These are phyloP conservation scores for Blastobotrys chiropterorum DNA, from an alignment of 805 yeast species.

Conservation along the genomic window DNA sequence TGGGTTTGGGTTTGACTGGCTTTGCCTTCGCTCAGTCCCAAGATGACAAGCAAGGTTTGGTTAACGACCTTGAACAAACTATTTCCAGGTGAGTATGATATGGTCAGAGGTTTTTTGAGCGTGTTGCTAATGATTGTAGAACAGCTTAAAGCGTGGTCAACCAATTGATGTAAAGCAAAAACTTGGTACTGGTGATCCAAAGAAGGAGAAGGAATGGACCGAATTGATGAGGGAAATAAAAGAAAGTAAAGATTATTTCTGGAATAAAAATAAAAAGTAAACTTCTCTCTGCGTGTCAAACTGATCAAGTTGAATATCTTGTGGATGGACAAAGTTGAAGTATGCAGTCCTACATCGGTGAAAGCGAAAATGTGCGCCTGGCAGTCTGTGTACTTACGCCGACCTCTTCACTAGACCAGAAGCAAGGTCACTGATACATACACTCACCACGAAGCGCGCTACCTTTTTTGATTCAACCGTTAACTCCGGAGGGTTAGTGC, in stretches of 20 bases:
- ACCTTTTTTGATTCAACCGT: no score
- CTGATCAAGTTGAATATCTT: no score
- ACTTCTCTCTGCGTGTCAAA: no score
- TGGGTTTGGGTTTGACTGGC: conserved; percentile 7
- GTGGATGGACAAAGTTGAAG: not conserved
- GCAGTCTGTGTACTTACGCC: no score
- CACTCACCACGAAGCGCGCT: no score
- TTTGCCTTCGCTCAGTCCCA: conserved; percentile 5
- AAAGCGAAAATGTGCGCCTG: no score
- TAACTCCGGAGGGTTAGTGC: no score
- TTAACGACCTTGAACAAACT: conserved; percentile 10
- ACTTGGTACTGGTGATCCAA: conserved; percentile 15
- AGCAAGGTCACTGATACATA: no score
- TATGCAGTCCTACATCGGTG: no score
- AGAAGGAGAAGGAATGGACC: conserved; percentile 14
- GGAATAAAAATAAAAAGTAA: not conserved
- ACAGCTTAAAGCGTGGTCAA: conserved; percentile 11
- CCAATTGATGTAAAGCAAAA: conserved; percentile 22
- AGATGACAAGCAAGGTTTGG: conserved; percentile 5
- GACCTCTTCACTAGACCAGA: no score
- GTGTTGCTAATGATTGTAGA: not conserved
- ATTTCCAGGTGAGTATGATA: conserved; percentile 12
- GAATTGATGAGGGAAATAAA: conserved; percentile 12
- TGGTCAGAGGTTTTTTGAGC: conserved; percentile 1
- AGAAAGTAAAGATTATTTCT: conserved; percentile 3